Evolutionary conservation across 805 yeast genomes (phyloP).

Genomic region (Wickerhamomyces queroliae): DNA sequence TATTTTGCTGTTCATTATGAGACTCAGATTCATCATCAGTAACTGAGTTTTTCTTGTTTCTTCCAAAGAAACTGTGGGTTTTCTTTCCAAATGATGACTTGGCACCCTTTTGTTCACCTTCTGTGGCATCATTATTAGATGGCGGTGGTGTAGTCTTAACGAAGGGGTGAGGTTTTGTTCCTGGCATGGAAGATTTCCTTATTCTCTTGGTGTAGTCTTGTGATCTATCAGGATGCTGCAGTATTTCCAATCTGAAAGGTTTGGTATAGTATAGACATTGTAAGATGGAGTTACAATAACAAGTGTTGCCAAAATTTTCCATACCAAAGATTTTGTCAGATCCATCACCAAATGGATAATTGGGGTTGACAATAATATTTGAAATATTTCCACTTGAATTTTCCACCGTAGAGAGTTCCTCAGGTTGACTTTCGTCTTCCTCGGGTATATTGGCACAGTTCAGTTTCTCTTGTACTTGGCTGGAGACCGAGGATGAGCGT

Average conservation of each 20-base stretch:
- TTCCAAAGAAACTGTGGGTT: slow-evolving; percentile 25
- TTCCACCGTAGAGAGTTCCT: too few species aligned
- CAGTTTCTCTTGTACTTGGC: neutral
- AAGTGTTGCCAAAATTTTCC: slow-evolving; percentile 87
- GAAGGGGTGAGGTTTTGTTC: slow-evolving; percentile 31
- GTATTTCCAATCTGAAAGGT: slow-evolving; percentile 54
- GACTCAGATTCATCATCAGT: slow-evolving; percentile 9
- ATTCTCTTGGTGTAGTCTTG: slow-evolving; percentile 24
- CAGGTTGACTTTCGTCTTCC: neutral
- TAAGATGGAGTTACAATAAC: slow-evolving; percentile 89
- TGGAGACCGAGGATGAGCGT: neutral
- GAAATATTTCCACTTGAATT: neutral
- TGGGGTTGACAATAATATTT: neutral
- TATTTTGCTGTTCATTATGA: neutral
- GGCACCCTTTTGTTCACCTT: slow-evolving; percentile 4
- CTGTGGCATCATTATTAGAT: slow-evolving; percentile 2
- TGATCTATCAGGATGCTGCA: slow-evolving; percentile 39
- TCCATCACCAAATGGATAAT: slow-evolving; percentile 59
- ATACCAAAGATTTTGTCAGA: slow-evolving; percentile 67
- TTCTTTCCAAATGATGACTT: slow-evolving; percentile 15
- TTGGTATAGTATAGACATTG: slow-evolving; percentile 80
- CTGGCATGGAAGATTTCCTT: slow-evolving; percentile 35
- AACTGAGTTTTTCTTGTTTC: slow-evolving; percentile 11
- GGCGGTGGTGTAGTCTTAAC: slow-evolving; percentile 2
- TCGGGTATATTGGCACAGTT: neutral